phyloP scores from a whole-genome alignment of 108 stramenopile genomes.

The Skeletonema grethae region DNA sequence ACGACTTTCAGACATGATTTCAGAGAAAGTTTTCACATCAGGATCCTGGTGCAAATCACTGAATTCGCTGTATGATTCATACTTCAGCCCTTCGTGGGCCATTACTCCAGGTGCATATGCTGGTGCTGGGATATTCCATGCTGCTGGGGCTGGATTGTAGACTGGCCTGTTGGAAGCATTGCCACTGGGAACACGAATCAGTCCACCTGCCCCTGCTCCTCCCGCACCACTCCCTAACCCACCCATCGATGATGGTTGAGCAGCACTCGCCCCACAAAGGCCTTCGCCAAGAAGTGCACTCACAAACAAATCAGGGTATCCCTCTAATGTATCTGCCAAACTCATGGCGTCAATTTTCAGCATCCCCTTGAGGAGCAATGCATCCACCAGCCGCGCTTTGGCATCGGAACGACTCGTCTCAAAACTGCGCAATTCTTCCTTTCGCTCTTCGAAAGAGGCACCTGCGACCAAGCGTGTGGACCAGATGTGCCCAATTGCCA shows the following conservation, averaged over 20 bases:
- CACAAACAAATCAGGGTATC: conserved; percentile 84
- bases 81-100: conserved; percentile 15
- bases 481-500: conserved; percentile 85
- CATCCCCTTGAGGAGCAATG: conserved; percentile 66
- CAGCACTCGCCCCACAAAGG: conserved; percentile 8
- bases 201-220: conserved; percentile 24
- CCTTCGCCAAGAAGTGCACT: conserved; percentile 67
- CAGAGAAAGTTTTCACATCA: conserved; percentile 31
- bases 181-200: conserved; percentile 29
- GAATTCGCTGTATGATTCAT: conserved; percentile 33
- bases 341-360: conserved; percentile 89
- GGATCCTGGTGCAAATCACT: conserved; percentile 38
- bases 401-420: conserved; percentile 49
- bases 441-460: conserved; percentile 49
- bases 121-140: conserved; percentile 29
- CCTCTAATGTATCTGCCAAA: conserved; percentile 82
- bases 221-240: conserved; percentile 19
- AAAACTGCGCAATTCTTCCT: conserved; percentile 44
- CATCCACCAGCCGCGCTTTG: conserved; percentile 75
- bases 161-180: background rate
- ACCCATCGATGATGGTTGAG: background rate
- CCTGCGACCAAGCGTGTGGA: conserved; percentile 54
- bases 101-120: conserved; percentile 23
- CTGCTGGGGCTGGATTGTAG: conserved; percentile 1
- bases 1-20: conserved; percentile 55